phyloP scores from a whole-genome alignment of 495 filamentous ascomycete species.

The Penicillium robsamsonii region DNA sequence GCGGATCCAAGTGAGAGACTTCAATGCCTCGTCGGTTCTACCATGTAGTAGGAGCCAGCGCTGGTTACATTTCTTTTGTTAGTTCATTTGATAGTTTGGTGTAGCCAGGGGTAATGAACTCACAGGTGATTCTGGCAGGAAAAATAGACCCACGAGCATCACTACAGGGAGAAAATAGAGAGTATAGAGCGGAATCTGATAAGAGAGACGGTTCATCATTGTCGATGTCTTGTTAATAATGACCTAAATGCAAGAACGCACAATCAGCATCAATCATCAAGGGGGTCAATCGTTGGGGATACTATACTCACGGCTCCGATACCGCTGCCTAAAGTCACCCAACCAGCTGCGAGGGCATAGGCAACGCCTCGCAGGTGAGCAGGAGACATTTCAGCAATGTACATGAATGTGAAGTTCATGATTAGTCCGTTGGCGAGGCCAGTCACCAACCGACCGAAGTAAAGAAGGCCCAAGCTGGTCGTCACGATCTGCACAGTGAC shows the following conservation, averaged over 20 bases:
- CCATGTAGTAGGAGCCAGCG: neutral
- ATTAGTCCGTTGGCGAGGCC: constrained; percentile 56
- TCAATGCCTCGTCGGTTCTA: neutral
- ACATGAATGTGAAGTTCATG: constrained; percentile 60
- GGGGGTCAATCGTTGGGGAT: too few relatives aligned
- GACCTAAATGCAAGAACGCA: neutral
- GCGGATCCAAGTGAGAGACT: neutral
- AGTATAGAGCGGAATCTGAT: neutral
- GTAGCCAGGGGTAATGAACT: neutral
- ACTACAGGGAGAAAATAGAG: neutral
- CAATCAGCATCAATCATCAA: neutral
- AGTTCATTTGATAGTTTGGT: too few relatives aligned
- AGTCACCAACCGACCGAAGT: constrained; percentile 54
- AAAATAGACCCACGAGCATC: neutral
- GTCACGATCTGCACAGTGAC: neutral
- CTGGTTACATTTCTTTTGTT: neutral
- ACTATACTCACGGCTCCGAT: neutral
- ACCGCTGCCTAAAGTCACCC: neutral
- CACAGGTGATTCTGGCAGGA: neutral
- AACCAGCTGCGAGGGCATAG: constrained; percentile 35
- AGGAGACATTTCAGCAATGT: constrained; percentile 29
- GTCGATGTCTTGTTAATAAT: neutral
- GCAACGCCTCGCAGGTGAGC: constrained; percentile 30
- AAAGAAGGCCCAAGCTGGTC: constrained; percentile 25
- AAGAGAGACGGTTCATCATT: neutral